phyloP scores from a whole-genome alignment of 2,329 filamentous ascomycete genomes.

The Verticillium isaacii region DNA sequence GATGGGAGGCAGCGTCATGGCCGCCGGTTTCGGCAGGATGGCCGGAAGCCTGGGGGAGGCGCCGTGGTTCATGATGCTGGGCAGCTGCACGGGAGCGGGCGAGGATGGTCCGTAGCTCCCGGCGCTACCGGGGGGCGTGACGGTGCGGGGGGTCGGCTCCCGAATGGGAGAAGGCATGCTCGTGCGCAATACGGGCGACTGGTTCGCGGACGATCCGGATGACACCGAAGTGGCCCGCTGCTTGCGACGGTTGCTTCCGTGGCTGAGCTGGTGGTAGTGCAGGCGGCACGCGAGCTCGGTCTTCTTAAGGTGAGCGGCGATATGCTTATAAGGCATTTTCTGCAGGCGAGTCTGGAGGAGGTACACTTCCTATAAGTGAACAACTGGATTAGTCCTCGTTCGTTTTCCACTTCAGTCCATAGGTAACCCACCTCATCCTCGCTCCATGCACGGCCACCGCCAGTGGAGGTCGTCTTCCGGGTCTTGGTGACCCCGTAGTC shows the following conservation, averaged over 20 bases:
- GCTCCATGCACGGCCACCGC: slow-evolving; percentile 77
- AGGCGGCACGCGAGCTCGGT: slow-evolving; percentile 83
- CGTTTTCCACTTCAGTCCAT: not conserved
- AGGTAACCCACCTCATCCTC: slow-evolving; percentile 67
- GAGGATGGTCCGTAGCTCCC: slow-evolving; percentile 40
- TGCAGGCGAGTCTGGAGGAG: slow-evolving; percentile 78
- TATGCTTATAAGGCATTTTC: slow-evolving; percentile 90
- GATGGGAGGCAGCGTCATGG: slow-evolving; percentile 39
- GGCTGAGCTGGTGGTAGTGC: slow-evolving; percentile 81
- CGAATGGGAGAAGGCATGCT: slow-evolving; percentile 46
- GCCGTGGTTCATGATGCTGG: slow-evolving; percentile 45
- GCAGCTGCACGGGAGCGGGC: slow-evolving; percentile 44
- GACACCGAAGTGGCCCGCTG: slow-evolving; percentile 63
- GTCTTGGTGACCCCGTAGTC: slow-evolving; percentile 59
- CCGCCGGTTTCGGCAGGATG: slow-evolving; percentile 62
- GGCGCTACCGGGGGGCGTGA: slow-evolving; percentile 41
- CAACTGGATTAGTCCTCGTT: not conserved
- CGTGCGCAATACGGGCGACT: slow-evolving; percentile 45
- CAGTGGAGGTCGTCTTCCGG: slow-evolving; percentile 64
- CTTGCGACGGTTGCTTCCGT: slow-evolving; percentile 76
- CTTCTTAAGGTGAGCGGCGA: slow-evolving; percentile 79
- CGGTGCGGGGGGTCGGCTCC: slow-evolving; percentile 42
- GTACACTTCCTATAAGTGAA: slow-evolving; percentile 64
- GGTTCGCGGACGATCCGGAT: slow-evolving; percentile 54
- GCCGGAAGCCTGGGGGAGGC: slow-evolving; percentile 49